phyloP scores from a whole-genome alignment of 345 rosid species.

The Kernera saxatilis region DNA sequence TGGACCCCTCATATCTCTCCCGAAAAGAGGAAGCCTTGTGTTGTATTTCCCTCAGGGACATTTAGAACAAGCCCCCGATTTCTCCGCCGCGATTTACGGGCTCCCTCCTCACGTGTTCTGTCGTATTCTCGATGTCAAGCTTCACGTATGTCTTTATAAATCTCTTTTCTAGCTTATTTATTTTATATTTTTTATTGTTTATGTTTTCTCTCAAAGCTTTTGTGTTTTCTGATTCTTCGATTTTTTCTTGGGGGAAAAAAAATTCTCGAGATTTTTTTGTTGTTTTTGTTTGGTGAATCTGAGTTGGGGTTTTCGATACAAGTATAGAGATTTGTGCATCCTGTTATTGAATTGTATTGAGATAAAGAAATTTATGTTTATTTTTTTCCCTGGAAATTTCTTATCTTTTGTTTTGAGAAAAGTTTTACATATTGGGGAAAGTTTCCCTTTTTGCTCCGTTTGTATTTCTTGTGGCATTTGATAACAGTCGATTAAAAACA shows the following conservation, averaged over 20 bases:
- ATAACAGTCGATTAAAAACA: neutral
- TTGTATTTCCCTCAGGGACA: constrained; percentile 97
- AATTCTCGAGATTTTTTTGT: neutral
- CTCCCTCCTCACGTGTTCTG: constrained; percentile 79
- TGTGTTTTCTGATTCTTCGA: neutral
- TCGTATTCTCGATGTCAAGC: constrained; percentile 92
- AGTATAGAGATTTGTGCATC: constrained; percentile 22
- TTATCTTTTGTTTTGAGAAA: neutral
- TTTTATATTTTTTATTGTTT: neutral
- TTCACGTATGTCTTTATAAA: constrained; percentile 54
- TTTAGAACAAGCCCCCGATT: constrained; percentile 73
- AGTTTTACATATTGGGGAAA: neutral
- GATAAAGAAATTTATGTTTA: constrained; percentile 12
- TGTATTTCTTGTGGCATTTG: neutral
- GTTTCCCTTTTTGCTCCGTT: neutral
- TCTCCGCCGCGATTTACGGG: constrained; percentile 54
- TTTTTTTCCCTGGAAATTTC: neutral
- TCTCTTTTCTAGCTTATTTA: neutral
- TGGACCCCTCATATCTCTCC: constrained; percentile 91
- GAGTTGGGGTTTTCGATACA: constrained; percentile 15
- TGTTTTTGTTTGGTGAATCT: constrained; percentile 2
- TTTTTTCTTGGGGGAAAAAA: neutral
- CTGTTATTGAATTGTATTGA: neutral
- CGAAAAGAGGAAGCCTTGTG: constrained; percentile 73
- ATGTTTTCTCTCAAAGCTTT: neutral